These are phyloP conservation scores for Colletotrichum caudatum DNA, from an alignment of 2,329 filamentous ascomycete species.

Conservation along the genomic window DNA sequence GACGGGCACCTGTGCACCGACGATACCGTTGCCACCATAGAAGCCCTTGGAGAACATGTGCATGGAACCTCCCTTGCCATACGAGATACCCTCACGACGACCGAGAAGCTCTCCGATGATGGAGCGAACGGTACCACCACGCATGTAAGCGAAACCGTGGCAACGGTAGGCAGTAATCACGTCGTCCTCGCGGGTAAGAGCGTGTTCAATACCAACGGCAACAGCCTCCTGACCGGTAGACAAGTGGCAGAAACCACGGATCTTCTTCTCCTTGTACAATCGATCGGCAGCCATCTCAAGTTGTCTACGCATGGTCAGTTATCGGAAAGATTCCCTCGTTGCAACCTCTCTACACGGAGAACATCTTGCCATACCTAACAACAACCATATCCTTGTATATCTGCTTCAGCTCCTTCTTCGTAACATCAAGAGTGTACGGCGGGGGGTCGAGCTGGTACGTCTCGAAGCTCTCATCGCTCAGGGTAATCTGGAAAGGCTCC, in stretches of 20 bases:
- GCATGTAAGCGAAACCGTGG: conserved; percentile 98
- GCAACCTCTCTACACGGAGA: not conserved
- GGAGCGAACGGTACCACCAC: conserved; percentile 87
- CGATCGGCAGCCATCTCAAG: conserved; percentile 99
- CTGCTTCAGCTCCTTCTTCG: conserved; percentile 98
- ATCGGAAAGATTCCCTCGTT: not conserved
- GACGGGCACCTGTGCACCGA: conserved; percentile 97
- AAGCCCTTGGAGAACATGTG: conserved; percentile 99
- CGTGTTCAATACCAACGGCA: conserved; percentile 95
- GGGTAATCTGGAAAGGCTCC: conserved; percentile 89
- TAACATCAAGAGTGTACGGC: conserved; percentile 89
- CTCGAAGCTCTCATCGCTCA: conserved; percentile 99
- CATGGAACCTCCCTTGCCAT: conserved; percentile 99
- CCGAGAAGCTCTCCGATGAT: conserved; percentile 97
- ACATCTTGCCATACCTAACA: conserved; percentile 75
- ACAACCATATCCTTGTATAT: conserved; percentile 99
- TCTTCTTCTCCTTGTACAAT: conserved; percentile 99
- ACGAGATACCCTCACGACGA: conserved; percentile 94
- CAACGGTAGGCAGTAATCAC: conserved; percentile 98
- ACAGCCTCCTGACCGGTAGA: conserved; percentile 98
- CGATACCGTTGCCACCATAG: conserved; percentile 99
- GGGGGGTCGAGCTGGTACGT: conserved; percentile 99
- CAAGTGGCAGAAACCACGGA: conserved; percentile 99
- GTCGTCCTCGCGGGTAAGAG: conserved; percentile 90
- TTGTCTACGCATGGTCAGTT: conserved; percentile 69